A percentile compares a stretch with the other conserved stretches of the same genome.
These are phyloP conservation scores for Hippophae rhamnoides DNA, from an alignment of 306 rosid species.

Conservation along the genomic window DNA sequence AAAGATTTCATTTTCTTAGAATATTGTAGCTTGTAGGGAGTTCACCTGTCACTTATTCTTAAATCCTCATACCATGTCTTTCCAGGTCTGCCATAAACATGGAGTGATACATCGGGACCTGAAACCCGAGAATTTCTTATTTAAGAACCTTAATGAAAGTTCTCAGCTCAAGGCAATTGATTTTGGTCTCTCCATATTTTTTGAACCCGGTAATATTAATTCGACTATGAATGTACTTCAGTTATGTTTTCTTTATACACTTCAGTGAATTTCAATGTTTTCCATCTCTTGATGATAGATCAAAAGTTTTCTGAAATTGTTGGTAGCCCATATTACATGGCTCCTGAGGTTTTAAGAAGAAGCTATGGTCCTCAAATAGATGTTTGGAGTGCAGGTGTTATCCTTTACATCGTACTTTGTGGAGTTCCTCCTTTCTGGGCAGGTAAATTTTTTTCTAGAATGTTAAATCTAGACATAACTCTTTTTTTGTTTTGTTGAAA, in stretches of 20 bases:
- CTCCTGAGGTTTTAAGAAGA: slow-evolving; percentile 85
- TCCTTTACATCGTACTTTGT: slow-evolving; percentile 78
- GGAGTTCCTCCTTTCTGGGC: slow-evolving; percentile 99
- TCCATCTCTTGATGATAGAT: slow-evolving; percentile 31
- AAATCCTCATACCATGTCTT: slow-evolving; percentile 8
- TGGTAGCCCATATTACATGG: slow-evolving; percentile 99
- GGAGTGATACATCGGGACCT: slow-evolving; percentile 90
- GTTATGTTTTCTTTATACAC: neutral
- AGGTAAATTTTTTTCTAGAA: slow-evolving; percentile 31
- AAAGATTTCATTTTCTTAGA: too few relatives aligned
- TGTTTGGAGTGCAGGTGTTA: slow-evolving; percentile 93
- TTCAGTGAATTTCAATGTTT: neutral
- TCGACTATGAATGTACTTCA: neutral
- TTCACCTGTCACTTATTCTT: neutral
- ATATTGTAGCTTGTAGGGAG: neutral
- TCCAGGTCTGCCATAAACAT: slow-evolving; percentile 69
- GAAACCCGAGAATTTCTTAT: slow-evolving; percentile 90
- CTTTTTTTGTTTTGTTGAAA: neutral
- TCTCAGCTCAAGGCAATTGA: slow-evolving; percentile 71
- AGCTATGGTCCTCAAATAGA: slow-evolving; percentile 83
- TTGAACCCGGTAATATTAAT: slow-evolving; percentile 10
- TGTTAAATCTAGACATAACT: neutral
- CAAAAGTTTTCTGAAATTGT: slow-evolving; percentile 82
- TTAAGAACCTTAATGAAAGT: slow-evolving; percentile 49
- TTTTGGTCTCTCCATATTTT: slow-evolving; percentile 83